phyloP scores from a whole-genome alignment of 306 rosid genomes.

The Inga leiocalycina region DNA sequence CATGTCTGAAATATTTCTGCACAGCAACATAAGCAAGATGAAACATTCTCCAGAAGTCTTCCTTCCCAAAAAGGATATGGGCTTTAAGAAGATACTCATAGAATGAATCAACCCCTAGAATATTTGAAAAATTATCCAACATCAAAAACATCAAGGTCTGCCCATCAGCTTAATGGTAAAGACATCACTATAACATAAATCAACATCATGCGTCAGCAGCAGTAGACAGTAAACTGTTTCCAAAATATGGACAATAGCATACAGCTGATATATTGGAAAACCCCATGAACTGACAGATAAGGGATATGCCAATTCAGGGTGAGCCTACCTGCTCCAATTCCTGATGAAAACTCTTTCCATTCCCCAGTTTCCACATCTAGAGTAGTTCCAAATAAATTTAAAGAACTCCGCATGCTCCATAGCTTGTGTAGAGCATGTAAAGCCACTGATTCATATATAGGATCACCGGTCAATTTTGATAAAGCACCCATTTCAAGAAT shows the following conservation, averaged over 20 bases:
- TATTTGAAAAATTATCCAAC: conserved; percentile 42
- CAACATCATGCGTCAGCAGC: conserved; percentile 8
- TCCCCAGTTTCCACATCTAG: conserved; percentile 84
- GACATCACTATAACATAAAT: conserved; percentile 23
- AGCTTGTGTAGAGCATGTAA: conserved; percentile 84
- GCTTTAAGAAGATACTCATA: conserved; percentile 95
- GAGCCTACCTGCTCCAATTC: conserved; percentile 93
- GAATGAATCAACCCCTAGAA: conserved; percentile 96
- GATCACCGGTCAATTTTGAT: conserved; percentile 88
- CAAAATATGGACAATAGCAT: conserved; percentile 25
- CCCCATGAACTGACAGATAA: conserved; percentile 14
- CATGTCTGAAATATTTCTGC: conserved; percentile 79
- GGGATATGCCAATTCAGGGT: conserved; percentile 15
- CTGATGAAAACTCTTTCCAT: conserved; percentile 90
- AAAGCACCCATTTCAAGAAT: conserved; percentile 99
- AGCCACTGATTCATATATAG: conserved; percentile 81
- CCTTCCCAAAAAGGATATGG: conserved; percentile 67
- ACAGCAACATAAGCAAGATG: conserved; percentile 54
- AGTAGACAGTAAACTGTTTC: conserved; percentile 13
- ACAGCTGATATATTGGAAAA: conserved; percentile 19
- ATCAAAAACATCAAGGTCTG: conserved; percentile 44
- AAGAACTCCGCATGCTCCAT: conserved; percentile 92
- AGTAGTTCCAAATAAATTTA: conserved; percentile 92
- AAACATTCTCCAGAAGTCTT: conserved; percentile 60
- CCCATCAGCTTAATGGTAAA: conserved; percentile 21